phyloP scores from a whole-genome alignment of 768 basidiomycete genomes.

The Cystoderma amianthinum region DNA sequence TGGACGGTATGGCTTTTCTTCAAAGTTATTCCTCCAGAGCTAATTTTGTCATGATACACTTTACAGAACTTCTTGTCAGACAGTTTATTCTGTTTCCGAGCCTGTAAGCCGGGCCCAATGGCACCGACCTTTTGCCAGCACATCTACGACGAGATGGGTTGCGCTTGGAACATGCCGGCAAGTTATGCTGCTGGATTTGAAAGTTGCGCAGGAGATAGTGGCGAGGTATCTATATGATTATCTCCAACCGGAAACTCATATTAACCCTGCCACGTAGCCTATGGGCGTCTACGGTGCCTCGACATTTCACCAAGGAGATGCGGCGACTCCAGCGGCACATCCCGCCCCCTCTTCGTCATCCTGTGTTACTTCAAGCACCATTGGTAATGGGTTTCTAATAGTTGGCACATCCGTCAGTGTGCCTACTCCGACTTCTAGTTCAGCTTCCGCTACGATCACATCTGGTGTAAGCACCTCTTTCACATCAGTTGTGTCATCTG shows the following conservation, averaged over 20 bases:
- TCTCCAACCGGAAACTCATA: slow-evolving; percentile 10
- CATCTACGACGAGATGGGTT: slow-evolving; percentile 69
- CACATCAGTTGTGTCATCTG: slow-evolving; percentile 2
- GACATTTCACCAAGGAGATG: slow-evolving; percentile 62
- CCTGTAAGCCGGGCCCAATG: slow-evolving; percentile 51
- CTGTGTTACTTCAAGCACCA: slow-evolving; percentile 46
- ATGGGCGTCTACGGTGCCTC: slow-evolving; percentile 72
- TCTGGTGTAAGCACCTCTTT: slow-evolving; percentile 5
- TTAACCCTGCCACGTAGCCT: slow-evolving; percentile 35
- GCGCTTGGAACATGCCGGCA: slow-evolving; percentile 67
- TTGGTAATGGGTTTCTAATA: slow-evolving; percentile 38
- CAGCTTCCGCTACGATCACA: slow-evolving; percentile 13
- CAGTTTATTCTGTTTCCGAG: slow-evolving; percentile 61
- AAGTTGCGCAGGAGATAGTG: slow-evolving; percentile 56
- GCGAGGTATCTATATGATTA: slow-evolving; percentile 19
- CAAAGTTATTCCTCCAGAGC: not conserved
- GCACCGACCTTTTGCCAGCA: slow-evolving; percentile 63
- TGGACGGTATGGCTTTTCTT: slow-evolving; percentile 50
- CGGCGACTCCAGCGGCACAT: slow-evolving; percentile 51
- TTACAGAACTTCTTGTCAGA: slow-evolving; percentile 65
- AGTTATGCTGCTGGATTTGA: slow-evolving; percentile 59
- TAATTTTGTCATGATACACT: not conserved
- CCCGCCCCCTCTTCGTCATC: slow-evolving; percentile 54
- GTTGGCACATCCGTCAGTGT: slow-evolving; percentile 18
- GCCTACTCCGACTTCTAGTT: slow-evolving; percentile 8